Base-by-base conservation (phyloP, 2,329 filamentous ascomycete genomes). In the Berkeleyomyces basicola region DNA sequence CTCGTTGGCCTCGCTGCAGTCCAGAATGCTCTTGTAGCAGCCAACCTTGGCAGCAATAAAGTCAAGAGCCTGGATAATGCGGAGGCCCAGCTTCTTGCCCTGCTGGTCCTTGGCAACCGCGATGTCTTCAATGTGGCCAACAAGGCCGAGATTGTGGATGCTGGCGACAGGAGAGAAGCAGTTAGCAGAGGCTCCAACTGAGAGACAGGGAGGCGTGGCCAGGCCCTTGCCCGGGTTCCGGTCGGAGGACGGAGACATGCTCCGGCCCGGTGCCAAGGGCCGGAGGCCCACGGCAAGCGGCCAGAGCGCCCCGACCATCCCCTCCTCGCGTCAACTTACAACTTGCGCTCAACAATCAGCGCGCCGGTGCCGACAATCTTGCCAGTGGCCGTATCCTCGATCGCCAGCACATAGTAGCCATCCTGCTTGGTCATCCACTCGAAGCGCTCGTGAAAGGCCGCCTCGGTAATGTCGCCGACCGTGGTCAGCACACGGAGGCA, bases 101-200 rank as follows among this genome's bases (percentile, higher is more conserved):
- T 97, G 93, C 76, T 97, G 90, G 69, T 95, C 88, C 75, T 91
- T 90, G 67, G 88, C 85, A 44, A 99, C 91, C 16, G 92, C 91
- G 72, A 99, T 96, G 72, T 99, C 93, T 74, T 97, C 93, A 74
- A 97, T 96, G 75, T 97, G 93, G 10, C 92, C 93, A 36, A 96
- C 92, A 31, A 86, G 77, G 59, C 88, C 88, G 53, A 93, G 81
- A 68, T 82, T 83, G 73, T 92, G 88, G 68, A 93, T 91, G 72
- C 85, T 87, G 68, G 67, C 44, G 37, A 58, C 46, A 36, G 44
- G 42, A 55, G 14, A 31, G 31, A 3, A 7, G 7, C 9, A 6
- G 9, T 55, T 55, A 55, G 51, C 51, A 37, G 7, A 7, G 7
- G 11, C 4, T n/a, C 46, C 46, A 49, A 49, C 3, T 49, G 46